phyloP scores from a whole-genome alignment of 2,329 filamentous ascomycete genomes.

The Ploettnerulaceae sp. region DNA sequence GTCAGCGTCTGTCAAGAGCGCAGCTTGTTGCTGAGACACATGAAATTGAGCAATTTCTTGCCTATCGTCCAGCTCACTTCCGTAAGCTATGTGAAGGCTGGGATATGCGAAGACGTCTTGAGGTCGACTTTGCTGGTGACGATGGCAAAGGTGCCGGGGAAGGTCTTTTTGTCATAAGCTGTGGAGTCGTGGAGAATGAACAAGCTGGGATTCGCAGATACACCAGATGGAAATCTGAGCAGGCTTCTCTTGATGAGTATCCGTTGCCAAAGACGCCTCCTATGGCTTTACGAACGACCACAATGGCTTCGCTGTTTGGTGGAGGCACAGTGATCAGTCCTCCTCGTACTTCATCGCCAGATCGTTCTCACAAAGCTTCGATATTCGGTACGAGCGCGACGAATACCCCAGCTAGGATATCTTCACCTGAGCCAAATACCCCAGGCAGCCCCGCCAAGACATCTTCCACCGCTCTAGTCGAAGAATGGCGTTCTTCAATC shows the following conservation, averaged over 20 bases:
- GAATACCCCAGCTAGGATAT: slow-evolving; percentile 11
- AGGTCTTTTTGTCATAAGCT: slow-evolving; percentile 66
- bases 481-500: slow-evolving; percentile 63
- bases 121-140: slow-evolving; percentile 84
- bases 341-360: slow-evolving; percentile 22
- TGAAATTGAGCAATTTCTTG: slow-evolving; percentile 74
- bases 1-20: slow-evolving; percentile 63
- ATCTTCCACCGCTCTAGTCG: slow-evolving; percentile 38
- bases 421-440: slow-evolving; percentile 25
- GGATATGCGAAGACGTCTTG: slow-evolving; percentile 83
- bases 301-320: slow-evolving; percentile 33
- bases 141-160: slow-evolving; percentile 75
- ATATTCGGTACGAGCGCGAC: slow-evolving; percentile 24
- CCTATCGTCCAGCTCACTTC: slow-evolving; percentile 71
- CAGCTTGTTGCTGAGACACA: slow-evolving; percentile 72
- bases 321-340: slow-evolving; percentile 26
- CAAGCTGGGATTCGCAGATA: slow-evolving; percentile 51
- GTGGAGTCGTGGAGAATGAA: slow-evolving; percentile 43
- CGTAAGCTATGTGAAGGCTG: slow-evolving; percentile 74
- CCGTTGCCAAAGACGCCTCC: slow-evolving; percentile 31
- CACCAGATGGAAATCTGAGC: slow-evolving; percentile 44
- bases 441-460: slow-evolving; percentile 23
- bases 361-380: slow-evolving; percentile 21
- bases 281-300: slow-evolving; percentile 19
- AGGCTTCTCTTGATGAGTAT: slow-evolving; percentile 31